These are phyloP conservation scores for Phytophthora cryptogea DNA, from an alignment of 352 stramenopile species.

Conservation along the genomic window DNA sequence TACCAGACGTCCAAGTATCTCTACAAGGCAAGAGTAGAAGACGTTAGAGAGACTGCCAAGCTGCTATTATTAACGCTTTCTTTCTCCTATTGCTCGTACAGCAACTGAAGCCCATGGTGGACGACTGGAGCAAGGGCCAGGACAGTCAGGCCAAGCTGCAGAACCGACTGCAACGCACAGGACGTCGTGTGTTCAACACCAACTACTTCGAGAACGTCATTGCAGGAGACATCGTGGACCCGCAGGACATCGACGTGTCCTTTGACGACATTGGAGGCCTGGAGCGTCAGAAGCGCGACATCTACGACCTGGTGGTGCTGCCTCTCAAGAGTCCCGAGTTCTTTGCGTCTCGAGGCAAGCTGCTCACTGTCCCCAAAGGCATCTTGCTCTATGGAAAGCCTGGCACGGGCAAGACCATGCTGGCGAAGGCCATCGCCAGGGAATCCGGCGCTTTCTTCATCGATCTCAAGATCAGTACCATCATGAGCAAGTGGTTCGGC, in stretches of 20 bases:
- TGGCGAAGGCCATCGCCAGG: constrained; percentile 95
- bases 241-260: constrained; percentile 88
- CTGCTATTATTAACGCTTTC: background rate
- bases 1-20: constrained; percentile 85
- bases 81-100: constrained; percentile 18
- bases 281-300: constrained; percentile 95
- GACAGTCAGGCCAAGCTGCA: constrained; percentile 75
- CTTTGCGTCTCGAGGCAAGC: constrained; percentile 85
- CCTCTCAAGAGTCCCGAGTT: constrained; percentile 92
- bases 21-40: constrained; percentile 57
- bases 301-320: constrained; percentile 96
- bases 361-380: constrained; percentile 88
- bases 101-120: constrained; percentile 83
- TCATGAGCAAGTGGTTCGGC: constrained; percentile 93
- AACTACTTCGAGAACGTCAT: constrained; percentile 93
- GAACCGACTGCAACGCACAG: constrained; percentile 65
- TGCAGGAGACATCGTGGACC: constrained; percentile 94
- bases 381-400: constrained; percentile 86
- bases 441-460: constrained; percentile 92
- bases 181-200: constrained; percentile 72
- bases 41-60: no score
- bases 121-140: constrained; percentile 71
- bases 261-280: constrained; percentile 97
- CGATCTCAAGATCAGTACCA: constrained; percentile 88
- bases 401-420: constrained; percentile 92